A percentile compares a stretch with the other conserved stretches of the same genome.
Evolutionary conservation across 805 yeast species (phyloP).

Genomic region (Candida hungchunana): DNA sequence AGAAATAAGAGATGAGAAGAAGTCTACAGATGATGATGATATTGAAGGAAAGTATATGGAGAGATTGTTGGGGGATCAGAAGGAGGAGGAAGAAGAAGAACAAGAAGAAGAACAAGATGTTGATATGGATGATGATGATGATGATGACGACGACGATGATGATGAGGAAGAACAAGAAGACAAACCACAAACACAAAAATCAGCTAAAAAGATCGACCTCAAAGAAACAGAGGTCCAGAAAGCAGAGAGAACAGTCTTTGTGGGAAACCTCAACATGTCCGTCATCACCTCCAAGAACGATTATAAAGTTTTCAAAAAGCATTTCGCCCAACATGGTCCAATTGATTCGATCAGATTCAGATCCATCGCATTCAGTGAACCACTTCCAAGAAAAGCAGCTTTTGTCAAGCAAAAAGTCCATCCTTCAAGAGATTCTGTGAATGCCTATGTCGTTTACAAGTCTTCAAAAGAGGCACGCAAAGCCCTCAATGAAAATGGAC

Average conservation of each 20-base stretch:
- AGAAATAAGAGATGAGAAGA: slow-evolving; percentile 21
- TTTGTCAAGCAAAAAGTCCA: slow-evolving; percentile 77
- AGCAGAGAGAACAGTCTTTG: slow-evolving; percentile 80
- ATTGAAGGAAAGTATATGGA: slow-evolving; percentile 49
- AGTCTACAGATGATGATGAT: slow-evolving; percentile 19
- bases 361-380: slow-evolving; percentile 84
- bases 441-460: slow-evolving; percentile 82
- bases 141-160: too few relatives aligned
- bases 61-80: slow-evolving; percentile 43
- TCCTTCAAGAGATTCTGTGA: slow-evolving; percentile 71
- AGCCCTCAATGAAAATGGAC: slow-evolving; percentile 55
- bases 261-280: slow-evolving; percentile 73
- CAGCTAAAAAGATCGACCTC: slow-evolving; percentile 45
- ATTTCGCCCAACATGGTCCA: slow-evolving; percentile 39
- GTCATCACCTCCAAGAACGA: slow-evolving; percentile 61
- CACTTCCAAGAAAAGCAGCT: slow-evolving; percentile 89
- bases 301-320: slow-evolving; percentile 59
- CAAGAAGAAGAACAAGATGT: slow-evolving; percentile 23
- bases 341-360: slow-evolving; percentile 83
- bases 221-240: slow-evolving; percentile 72
- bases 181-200: slow-evolving; percentile 13
- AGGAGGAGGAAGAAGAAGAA: slow-evolving; percentile 17
- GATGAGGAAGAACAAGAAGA: slow-evolving; percentile 23
- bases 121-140: slow-evolving; percentile 27
- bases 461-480: slow-evolving; percentile 43